Base-by-base conservation (phyloP, 768 basidiomycete species). In the Peribolospora kevripleyi region DNA sequence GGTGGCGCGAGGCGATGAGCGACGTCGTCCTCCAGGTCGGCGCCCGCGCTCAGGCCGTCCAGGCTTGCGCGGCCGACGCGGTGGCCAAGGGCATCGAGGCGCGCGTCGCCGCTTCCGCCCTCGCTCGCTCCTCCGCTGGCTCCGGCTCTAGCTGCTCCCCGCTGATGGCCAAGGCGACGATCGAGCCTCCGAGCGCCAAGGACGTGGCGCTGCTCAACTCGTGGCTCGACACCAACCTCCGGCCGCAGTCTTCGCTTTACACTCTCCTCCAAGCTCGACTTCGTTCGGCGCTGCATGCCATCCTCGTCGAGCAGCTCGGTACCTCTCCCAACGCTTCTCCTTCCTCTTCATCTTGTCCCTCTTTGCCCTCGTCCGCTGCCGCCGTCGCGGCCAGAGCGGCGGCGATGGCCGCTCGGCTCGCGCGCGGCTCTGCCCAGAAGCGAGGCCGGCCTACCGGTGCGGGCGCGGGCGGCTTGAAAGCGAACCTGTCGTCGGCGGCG, bases 11-110 rank as follows among this genome's bases (percentile, higher is more conserved):
- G 50, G 71, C 74, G 55, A 77, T 77, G 65, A 72, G 74, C 58
- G 80, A 78, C 59, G 73, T 85, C 56, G 75, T 81, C 14, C 68
- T 87, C 52, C 85, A 88, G 65, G 70, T 87, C 50, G 80, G 81
- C 5, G 75, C 74, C 64, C 76, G 81, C 47, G 82, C 81, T 25
- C 73, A 71, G 49, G 73, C 46, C 14, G 38, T 41, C 10, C 14
- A 49, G n/a, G 37, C 7, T 11, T 48, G 40, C 39, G 37, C 55
- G 25, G 10, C 47, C 6, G 39, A 48, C 25, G 25, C 25, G 25
- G 25, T 25, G 25, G 25, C 25, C 25, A 25, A 25, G 25, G 25
- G 25, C 25, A 25, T 25, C 25, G 25, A 25, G 25, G 25, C 38
- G 45, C 25, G 46, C 49, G 9, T 50, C 43, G 8, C 42, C 52